phyloP scores from a whole-genome alignment of 2,329 filamentous ascomycete genomes.

The Ceratocystis huliohia region DNA sequence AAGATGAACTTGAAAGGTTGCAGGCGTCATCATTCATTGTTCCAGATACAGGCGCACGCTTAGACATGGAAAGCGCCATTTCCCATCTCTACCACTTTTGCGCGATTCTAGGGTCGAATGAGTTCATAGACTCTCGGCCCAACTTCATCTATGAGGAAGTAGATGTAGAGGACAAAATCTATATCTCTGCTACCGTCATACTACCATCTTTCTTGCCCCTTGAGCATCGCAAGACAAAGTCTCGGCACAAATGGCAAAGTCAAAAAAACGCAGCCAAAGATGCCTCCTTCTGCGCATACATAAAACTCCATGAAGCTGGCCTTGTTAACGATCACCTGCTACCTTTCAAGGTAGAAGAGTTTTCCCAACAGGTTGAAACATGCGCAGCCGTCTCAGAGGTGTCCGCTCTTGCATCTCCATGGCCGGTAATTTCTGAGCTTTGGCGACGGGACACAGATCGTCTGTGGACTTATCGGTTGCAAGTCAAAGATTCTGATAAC shows the following conservation, averaged over 20 bases:
- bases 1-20: conserved; percentile 21
- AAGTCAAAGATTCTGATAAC: conserved; percentile 28
- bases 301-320: conserved; percentile 53
- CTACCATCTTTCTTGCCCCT: conserved; percentile 60
- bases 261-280: conserved; percentile 66
- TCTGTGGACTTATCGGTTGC: conserved; percentile 27
- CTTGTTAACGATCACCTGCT: conserved; percentile 68
- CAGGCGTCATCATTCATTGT: conserved; percentile 29
- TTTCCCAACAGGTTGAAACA: conserved; percentile 28
- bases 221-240: conserved; percentile 41
- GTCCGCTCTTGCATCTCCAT: conserved; percentile 35
- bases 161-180: not conserved
- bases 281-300: conserved; percentile 70
- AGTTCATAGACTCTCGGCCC: conserved; percentile 53
- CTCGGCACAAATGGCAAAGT: conserved; percentile 49
- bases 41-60: conserved; percentile 41
- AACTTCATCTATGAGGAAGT: conserved; percentile 48
- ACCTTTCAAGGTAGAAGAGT: conserved; percentile 41
- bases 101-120: conserved; percentile 40
- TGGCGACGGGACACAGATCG: conserved; percentile 29
- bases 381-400: conserved; percentile 30
- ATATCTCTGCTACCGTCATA: conserved; percentile 47
- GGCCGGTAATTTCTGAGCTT: conserved; percentile 32
- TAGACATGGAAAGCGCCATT: conserved; percentile 62
- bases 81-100: conserved; percentile 78